These are phyloP conservation scores for Cordyceps militaris DNA, from an alignment of 2,329 filamentous ascomycete species.

Conservation along the genomic window DNA sequence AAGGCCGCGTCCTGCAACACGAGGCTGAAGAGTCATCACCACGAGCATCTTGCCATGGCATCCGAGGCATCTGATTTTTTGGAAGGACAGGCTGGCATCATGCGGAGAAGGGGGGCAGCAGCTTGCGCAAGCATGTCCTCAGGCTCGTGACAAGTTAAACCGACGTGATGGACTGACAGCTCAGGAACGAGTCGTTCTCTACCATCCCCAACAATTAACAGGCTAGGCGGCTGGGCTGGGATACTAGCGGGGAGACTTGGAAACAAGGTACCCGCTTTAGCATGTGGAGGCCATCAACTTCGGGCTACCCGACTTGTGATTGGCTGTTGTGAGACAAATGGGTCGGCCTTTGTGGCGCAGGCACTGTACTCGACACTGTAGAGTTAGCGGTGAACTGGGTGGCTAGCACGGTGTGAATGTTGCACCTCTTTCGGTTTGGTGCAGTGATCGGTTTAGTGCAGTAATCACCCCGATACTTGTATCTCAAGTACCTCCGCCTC, in stretches of 20 bases:
- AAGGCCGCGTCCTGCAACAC: background rate
- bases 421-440: background rate
- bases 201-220: constrained; percentile 9
- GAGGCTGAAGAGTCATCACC: background rate
- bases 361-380: background rate
- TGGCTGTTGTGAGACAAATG: background rate
- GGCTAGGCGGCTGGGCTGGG: background rate
- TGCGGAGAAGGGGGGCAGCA: background rate
- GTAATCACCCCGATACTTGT: background rate
- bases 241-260: background rate
- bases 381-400: too few relatives aligned
- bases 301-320: background rate
- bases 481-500: background rate
- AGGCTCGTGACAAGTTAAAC: background rate
- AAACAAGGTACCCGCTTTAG: background rate
- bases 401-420: background rate
- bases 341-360: fast-evolving
- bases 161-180: background rate
- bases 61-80: background rate
- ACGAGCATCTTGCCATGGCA: background rate
- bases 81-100: constrained; percentile 1
- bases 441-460: background rate
- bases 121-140: constrained; percentile 1
- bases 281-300: background rate
- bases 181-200: background rate